A percentile compares a stretch with the other conserved stretches of the same genome.
Conservation (phyloP, 1,284 basidiomycete species). For the Malassezia equina region DNA sequence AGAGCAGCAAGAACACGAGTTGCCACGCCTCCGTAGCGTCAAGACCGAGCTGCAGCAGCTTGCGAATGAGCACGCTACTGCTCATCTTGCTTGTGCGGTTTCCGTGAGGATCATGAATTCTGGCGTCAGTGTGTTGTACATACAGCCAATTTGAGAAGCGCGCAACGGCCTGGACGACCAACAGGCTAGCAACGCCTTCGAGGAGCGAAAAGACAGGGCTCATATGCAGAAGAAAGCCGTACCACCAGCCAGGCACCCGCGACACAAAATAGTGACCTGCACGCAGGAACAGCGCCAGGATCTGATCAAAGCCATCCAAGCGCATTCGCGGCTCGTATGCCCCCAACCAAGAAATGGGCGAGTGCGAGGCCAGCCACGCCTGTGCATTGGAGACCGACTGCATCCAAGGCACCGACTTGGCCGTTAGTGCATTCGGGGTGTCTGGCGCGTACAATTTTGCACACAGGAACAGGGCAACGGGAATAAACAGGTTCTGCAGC, state of each 20-base stretch:
- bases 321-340: background rate
- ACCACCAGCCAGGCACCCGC: conserved; percentile 40
- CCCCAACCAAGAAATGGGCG: background rate
- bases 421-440: background rate
- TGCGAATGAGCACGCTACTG: conserved; percentile 25
- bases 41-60: conserved; percentile 31
- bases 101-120: conserved; percentile 62
- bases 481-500: conserved; percentile 42
- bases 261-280: conserved; percentile 28
- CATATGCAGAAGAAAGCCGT: conserved; percentile 33
- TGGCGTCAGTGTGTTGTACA: conserved; percentile 9
- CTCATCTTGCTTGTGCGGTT: conserved; percentile 16
- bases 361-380: background rate
- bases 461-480: conserved; percentile 36
- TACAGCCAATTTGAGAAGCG: conserved; percentile 39
- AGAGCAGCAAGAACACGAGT: conserved; percentile 40
- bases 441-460: conserved; percentile 40
- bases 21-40: conserved; percentile 42
- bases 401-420: conserved; percentile 10
- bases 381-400: conserved; percentile 6
- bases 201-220: conserved; percentile 43
- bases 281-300: conserved; percentile 2
- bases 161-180: conserved; percentile 42
- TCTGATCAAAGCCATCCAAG: background rate
- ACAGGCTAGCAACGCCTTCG: conserved; percentile 42